Base-by-base conservation (phyloP, 306 rosid genomes). In the Canavalia gladiata region DNA sequence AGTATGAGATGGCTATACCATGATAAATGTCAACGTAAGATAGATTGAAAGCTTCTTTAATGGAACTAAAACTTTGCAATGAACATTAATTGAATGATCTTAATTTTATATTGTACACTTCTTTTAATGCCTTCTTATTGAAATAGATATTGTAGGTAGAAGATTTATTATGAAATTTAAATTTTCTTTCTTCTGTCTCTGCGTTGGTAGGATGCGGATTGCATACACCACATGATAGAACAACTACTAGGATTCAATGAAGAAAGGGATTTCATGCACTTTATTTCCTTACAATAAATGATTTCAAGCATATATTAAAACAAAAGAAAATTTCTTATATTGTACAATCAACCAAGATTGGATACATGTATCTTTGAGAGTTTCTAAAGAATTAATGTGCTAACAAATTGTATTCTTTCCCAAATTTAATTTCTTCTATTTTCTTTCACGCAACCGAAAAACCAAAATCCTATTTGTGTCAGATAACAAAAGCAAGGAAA, bases 111-210 rank as follows among this genome's bases (percentile, higher is more conserved):
- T 29, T 30, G 35, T 33, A 46, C 29, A 52, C 43, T 81, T 74
- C 86, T 78, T 87, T 87, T 68, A 87, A 87, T 87, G 86, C 64
- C 7, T 47, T 81, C 52, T 81, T 67, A 68, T 75, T 72, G 77
- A 76, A 66, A 64, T 83, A 72, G 72, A 81, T 68, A 47, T 31
- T 71, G 71, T 74, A 81, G 84, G 82, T 77, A 49, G 85, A 74
- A 58, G 76, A 67, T 86, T 78, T 64, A 87, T 84, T 84, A 78
- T 77, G 80, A 46, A 72, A 66, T 67, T 56, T 12, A 55, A 82
- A 81, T 68, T 69, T 49, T 81, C 72, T 60, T 74, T 81, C 76
- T 64, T 73, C 28, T 60, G 43, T 50, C 45, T 9, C 10, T 4
- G 31, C n/a, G 63, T 74, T 82, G 81, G 83, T 81, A 30, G 74